Percentiles rank a stretch among this genome's conserved stretches.
Conservation (phyloP, 2,329 filamentous ascomycete genomes). For the Microsporum audouinii region DNA sequence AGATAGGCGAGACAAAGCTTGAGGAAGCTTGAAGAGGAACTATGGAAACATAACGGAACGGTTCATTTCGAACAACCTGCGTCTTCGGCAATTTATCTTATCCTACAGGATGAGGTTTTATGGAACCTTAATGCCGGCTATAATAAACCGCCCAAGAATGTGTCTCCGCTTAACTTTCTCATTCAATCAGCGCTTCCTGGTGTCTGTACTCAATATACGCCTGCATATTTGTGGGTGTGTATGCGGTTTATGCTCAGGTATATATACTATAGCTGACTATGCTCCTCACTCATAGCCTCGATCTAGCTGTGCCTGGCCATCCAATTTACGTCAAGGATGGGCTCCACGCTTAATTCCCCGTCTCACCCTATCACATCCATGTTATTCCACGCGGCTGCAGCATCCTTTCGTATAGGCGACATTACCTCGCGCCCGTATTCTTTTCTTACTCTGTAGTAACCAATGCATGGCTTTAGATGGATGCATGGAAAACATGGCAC, state of each 20-base stretch:
- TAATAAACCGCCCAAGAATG: not conserved
- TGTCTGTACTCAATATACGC: not conserved
- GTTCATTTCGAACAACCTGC: not conserved
- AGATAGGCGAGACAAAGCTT: not conserved
- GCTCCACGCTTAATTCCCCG: not conserved
- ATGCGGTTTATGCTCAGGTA: not conserved
- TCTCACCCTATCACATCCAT: not conserved
- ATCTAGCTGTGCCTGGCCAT: not conserved
- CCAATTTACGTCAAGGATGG: not conserved
- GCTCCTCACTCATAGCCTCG: not conserved
- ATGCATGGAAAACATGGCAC: not conserved
- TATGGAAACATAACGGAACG: not conserved
- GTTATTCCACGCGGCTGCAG: not conserved
- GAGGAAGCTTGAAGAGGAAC: not conserved
- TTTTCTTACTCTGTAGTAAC: not conserved
- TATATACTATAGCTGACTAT: not conserved
- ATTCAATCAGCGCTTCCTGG: not conserved
- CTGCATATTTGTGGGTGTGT: not conserved
- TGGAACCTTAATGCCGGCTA: not conserved
- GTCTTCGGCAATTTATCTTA: not conserved
- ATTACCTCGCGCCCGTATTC: not conserved
- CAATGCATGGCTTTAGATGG: not conserved
- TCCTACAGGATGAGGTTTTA: not conserved
- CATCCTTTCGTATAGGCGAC: not conserved
- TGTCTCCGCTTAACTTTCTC: not conserved